These are phyloP conservation scores for Ceriops decandra DNA, from an alignment of 345 rosid genomes.

Conservation along the genomic window DNA sequence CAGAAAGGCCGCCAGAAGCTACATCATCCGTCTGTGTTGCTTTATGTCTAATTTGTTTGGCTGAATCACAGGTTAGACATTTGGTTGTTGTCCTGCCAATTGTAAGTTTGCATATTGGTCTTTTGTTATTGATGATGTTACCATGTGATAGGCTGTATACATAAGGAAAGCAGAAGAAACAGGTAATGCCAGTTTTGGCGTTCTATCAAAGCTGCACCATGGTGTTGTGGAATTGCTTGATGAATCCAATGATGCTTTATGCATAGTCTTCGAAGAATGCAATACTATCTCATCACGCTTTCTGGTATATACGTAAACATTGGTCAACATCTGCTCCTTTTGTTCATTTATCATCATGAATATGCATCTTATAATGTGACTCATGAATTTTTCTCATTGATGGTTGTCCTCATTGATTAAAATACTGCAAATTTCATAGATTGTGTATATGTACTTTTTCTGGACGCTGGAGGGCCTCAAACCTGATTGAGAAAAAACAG, in stretches of 20 bases:
- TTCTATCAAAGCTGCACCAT: conserved; percentile 65
- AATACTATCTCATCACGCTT: conserved; percentile 55
- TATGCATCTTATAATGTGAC: background rate
- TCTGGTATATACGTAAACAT: conserved; percentile 33
- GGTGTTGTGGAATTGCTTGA: conserved; percentile 52
- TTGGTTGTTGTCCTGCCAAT: background rate
- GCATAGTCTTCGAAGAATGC: conserved; percentile 35
- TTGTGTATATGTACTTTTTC: no score
- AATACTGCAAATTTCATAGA: background rate
- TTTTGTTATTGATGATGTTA: conserved; percentile 2
- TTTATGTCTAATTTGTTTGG: conserved; percentile 68
- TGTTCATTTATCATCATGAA: background rate
- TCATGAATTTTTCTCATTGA: background rate
- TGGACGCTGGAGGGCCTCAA: no score
- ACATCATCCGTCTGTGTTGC: conserved; percentile 43
- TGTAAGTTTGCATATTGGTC: conserved; percentile 2
- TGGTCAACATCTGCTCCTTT: background rate
- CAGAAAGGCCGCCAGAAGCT: conserved; percentile 61
- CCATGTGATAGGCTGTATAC: conserved; percentile 45
- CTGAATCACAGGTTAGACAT: conserved; percentile 73
- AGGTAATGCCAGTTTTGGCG: conserved; percentile 38
- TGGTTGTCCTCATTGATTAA: background rate
- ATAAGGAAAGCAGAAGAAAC: conserved; percentile 64
- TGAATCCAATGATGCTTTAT: conserved; percentile 45
- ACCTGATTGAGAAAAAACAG: no score